These are phyloP conservation scores for Pseudomassariella vexata DNA, from an alignment of 2,329 filamentous ascomycete species.

Conservation along the genomic window DNA sequence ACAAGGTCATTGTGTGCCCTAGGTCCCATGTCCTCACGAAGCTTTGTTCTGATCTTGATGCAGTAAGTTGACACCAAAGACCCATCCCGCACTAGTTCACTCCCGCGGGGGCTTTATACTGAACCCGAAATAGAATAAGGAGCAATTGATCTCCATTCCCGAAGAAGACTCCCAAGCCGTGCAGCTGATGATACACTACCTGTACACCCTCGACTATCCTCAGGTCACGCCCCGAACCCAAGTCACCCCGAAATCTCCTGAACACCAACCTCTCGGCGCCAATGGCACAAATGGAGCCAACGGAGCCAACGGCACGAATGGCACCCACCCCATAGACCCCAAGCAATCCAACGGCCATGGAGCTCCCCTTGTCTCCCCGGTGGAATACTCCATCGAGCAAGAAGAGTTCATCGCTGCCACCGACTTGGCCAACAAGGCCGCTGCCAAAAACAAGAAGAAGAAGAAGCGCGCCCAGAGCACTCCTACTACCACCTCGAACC, in stretches of 20 bases:
- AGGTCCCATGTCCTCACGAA: slow-evolving; percentile 6
- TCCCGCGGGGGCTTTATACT: background rate
- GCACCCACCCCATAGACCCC: background rate
- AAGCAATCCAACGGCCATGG: background rate
- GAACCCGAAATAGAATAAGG: background rate
- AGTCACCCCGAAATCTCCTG: background rate
- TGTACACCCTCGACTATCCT: slow-evolving; percentile 14
- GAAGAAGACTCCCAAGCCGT: slow-evolving; percentile 12
- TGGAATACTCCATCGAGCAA: slow-evolving; percentile 7
- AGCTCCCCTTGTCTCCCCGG: background rate
- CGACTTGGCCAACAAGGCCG: slow-evolving; percentile 1
- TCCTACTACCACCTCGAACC: too few species aligned
- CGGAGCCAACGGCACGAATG: slow-evolving; percentile 1
- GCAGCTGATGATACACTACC: slow-evolving; percentile 11
- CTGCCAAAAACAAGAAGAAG: slow-evolving; percentile 4
- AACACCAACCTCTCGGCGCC: background rate
- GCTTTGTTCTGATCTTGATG: background rate
- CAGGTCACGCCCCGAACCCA: slow-evolving; percentile 1
- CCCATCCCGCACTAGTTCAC: background rate
- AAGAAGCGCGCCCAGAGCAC: too few species aligned
- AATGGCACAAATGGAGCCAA: too few species aligned
- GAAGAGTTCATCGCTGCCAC: slow-evolving; percentile 3
- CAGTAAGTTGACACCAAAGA: background rate
- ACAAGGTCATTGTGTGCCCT: slow-evolving; percentile 11
- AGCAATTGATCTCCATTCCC: slow-evolving; percentile 4